Base-by-base conservation (phyloP, 352 stramenopile genomes). In the Globisporangium iwayamae region DNA sequence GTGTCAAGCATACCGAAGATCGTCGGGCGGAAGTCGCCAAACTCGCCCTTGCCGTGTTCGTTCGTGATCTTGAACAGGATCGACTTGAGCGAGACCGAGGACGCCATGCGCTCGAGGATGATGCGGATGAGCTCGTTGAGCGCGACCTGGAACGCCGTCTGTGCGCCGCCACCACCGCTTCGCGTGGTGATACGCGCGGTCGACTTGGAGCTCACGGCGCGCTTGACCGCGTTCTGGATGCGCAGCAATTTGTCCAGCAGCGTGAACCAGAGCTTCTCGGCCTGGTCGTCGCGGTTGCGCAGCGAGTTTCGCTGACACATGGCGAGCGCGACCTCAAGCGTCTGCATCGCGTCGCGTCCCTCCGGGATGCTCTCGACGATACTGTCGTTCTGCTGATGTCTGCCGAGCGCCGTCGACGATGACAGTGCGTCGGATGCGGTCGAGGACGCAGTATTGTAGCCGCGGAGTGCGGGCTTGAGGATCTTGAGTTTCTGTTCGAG, bases 61-160 rank as follows among this genome's bases (percentile, higher is more conserved):
- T 90, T 97, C 55, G 93, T 98, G 59, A 98, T 96, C 78, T 98
- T 98, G 60, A 96, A 94, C 56, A 98, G 73, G 41, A 98, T 94
- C 65, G 96, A 91, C 70, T 90, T 91, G 11, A 98, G 73, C 36
- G 93, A 96, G 56, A 98, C 93, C 36, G 85, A 97, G 2, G 90
- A 96, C 36, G 96, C 90, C 92, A 98, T 98, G 41, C 92, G 81
- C 71, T 98, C 91, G 50, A 98, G 93, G 60, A 96, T 96, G 66
- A 97, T 90, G 28, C 90, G 86, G 41, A 98, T 89, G 55, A 98
- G 78, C 54, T 98, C 90, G 63, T 96, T 96, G 20, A 98, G 65
- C 8, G 87, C 87, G 47, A 95, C 85, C 56, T 95, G 87, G 70
- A 95, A 94, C 1, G 85, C 85, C n/a, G 87, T 95, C 75, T 92